phyloP scores from a whole-genome alignment of 352 stramenopile genomes.

The Saprolegnia parasitica region DNA sequence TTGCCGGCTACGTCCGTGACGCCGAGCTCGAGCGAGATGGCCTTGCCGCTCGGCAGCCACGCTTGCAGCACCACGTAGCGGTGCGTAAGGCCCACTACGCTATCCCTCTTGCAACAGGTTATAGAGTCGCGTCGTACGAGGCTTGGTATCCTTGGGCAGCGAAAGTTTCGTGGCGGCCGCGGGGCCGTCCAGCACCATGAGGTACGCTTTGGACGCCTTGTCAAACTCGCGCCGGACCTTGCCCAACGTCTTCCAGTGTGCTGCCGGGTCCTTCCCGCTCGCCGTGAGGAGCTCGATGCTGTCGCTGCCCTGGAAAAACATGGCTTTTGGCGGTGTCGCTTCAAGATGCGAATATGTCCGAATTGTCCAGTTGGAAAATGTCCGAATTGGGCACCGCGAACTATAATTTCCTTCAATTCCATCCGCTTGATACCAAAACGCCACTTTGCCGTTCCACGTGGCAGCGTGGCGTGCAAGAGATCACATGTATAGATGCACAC shows the following conservation, averaged over 20 bases:
- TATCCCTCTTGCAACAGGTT: too few species aligned
- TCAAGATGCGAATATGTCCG: too few species aligned
- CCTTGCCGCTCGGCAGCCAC: conserved; percentile 50
- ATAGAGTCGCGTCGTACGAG: conserved; percentile 17
- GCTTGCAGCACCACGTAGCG: conserved; percentile 71
- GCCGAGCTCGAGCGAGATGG: conserved; percentile 73
- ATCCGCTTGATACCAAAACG: too few species aligned
- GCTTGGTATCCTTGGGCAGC: conserved; percentile 50
- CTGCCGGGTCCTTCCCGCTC: conserved; percentile 63
- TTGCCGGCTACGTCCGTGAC: conserved; percentile 73
- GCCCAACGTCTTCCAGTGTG: conserved; percentile 63
- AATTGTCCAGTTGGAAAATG: too few species aligned
- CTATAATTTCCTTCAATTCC: too few species aligned
- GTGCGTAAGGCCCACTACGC: conserved; percentile 58
- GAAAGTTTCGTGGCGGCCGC: conserved; percentile 76
- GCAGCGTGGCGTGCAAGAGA: not conserved
- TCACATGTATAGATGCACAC: not conserved
- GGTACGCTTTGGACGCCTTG: conserved; percentile 71
- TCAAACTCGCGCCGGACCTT: conserved; percentile 80
- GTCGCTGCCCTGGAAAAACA: conserved; percentile 75
- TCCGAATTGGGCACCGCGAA: too few species aligned
- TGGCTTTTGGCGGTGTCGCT: not conserved
- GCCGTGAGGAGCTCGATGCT: conserved; percentile 77
- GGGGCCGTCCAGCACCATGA: conserved; percentile 63
- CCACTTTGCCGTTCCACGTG: not conserved